These are phyloP conservation scores for Pugionium cornutum DNA, from an alignment of 345 rosid species.

Conservation along the genomic window DNA sequence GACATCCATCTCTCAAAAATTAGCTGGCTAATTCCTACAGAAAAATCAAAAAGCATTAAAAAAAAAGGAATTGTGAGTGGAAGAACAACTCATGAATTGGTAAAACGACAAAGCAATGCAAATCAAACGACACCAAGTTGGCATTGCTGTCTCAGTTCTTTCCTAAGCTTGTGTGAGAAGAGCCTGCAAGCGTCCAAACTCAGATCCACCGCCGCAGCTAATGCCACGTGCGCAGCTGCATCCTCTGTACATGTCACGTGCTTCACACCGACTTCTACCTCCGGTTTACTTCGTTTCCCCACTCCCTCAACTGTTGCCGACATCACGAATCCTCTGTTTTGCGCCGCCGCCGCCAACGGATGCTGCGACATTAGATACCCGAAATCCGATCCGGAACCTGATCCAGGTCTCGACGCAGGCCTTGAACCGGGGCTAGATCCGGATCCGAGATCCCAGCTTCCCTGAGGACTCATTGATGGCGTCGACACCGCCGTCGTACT, in stretches of 20 bases:
- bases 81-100: conserved; percentile 37
- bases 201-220: conserved; percentile 95
- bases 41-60: not conserved
- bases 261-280: conserved; percentile 82
- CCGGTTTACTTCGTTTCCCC: conserved; percentile 55
- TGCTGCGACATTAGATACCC: conserved; percentile 39
- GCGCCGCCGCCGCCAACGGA: conserved; percentile 24
- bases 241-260: conserved; percentile 98
- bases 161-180: conserved; percentile 85
- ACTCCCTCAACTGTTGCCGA: conserved; percentile 73
- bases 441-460: conserved; percentile 81
- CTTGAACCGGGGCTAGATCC: conserved; percentile 50
- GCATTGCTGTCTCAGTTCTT: conserved; percentile 69
- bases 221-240: conserved; percentile 88
- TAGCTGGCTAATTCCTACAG: conserved; percentile 37
- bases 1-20: conserved; percentile 44
- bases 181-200: conserved; percentile 87
- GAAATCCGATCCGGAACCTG: conserved; percentile 78
- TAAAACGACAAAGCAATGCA: conserved; percentile 51
- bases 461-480: conserved; percentile 69
- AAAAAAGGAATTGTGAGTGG: conserved; percentile 23
- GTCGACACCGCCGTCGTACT: conserved; percentile 49
- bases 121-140: conserved; percentile 60
- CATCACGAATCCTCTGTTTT: conserved; percentile 79
- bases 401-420: conserved; percentile 75